Evolutionary conservation across 495 filamentous ascomycete species (phyloP).

Genomic region (Pyronema omphalodes): DNA sequence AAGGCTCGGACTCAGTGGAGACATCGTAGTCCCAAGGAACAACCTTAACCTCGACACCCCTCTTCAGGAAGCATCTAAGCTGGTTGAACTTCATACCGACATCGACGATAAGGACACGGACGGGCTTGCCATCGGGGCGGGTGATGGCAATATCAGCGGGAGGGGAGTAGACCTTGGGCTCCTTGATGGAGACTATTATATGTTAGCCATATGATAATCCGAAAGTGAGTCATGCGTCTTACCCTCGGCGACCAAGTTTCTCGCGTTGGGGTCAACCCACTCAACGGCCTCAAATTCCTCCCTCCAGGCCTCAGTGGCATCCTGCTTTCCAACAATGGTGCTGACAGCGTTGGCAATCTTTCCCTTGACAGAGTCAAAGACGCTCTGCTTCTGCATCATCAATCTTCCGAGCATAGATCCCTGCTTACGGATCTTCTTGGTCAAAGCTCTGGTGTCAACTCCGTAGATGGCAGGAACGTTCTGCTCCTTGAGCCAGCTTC

Average conservation of each 20-base stretch:
- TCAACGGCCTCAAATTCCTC: constrained; percentile 53
- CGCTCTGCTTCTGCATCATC: constrained; percentile 45
- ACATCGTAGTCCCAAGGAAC: constrained; percentile 70
- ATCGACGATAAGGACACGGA: constrained; percentile 81
- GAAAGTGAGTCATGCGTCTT: constrained; percentile 21
- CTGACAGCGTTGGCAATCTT: constrained; percentile 20
- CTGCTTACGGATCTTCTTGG: constrained; percentile 79
- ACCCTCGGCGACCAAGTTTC: constrained; percentile 90
- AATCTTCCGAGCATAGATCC: constrained; percentile 94
- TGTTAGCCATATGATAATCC: not conserved
- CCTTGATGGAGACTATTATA: constrained; percentile 59
- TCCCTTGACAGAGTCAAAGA: constrained; percentile 18
- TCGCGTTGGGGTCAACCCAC: constrained; percentile 81
- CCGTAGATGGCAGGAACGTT: constrained; percentile 91
- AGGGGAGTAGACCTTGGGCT: constrained; percentile 65
- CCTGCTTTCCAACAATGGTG: constrained; percentile 18
- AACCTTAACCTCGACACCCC: constrained; percentile 87
- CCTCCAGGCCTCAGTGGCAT: constrained; percentile 36
- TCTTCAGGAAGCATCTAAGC: constrained; percentile 69
- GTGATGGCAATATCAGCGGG: constrained; percentile 43
- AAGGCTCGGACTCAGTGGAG: constrained; percentile 41
- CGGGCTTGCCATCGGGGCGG: constrained; percentile 67
- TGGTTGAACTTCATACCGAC: constrained; percentile 97
- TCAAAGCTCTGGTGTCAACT: constrained; percentile 83
- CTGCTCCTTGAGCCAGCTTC: constrained; percentile 89